Evolutionary conservation across 371 early-diverging fungal genomes (phyloP), one percentile per base, ranked within the genome.

Genomic region (Rhizomucor miehei): DNA sequence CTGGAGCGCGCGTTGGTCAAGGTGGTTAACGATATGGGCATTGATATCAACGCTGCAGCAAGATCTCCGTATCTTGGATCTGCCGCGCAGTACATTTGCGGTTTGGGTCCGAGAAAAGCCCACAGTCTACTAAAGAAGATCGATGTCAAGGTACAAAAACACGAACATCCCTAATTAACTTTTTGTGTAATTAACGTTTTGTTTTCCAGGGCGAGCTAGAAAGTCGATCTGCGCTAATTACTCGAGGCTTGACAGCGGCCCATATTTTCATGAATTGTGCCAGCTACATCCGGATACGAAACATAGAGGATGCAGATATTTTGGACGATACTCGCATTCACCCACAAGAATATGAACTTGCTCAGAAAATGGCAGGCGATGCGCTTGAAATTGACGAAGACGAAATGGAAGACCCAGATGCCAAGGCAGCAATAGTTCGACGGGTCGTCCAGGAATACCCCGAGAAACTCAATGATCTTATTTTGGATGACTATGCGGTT

Each of bases 291-390:
- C 89, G 92, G 45, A 87, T 99, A 50, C 76, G 74, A 16, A 72
- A 78, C 56, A 57, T 70, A 29, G 76, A 81, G 35, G 69, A 80
- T 13, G 73, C 69, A 5, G 80, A 84, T 63, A 93, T 97, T 50
- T 77, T 99, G 38, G 99, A 99, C 65, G 88, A 88, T 57, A 99
- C 97, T 20, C 87, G 98, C 25, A 91, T 99, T 40, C 98, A 97
- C 65, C 95, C 95, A 9, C 90, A 94, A 66, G 92, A 97, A 66
- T 99, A 99, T 59, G 89, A 88, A 20, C 71, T 95, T 37, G 98
- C 98, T 1, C 83, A 97, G 25, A 95, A 99, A 67, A 96, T 98
- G 95, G 98, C 95, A 3, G 90, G 92, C 9, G 97, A 96, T 66
- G 98, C 98, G 0, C 72, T 97, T 36, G 98, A 97, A 58, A 82